These are phyloP conservation scores for Vigna hirtella DNA, from an alignment of 306 rosid species.

Conservation along the genomic window DNA sequence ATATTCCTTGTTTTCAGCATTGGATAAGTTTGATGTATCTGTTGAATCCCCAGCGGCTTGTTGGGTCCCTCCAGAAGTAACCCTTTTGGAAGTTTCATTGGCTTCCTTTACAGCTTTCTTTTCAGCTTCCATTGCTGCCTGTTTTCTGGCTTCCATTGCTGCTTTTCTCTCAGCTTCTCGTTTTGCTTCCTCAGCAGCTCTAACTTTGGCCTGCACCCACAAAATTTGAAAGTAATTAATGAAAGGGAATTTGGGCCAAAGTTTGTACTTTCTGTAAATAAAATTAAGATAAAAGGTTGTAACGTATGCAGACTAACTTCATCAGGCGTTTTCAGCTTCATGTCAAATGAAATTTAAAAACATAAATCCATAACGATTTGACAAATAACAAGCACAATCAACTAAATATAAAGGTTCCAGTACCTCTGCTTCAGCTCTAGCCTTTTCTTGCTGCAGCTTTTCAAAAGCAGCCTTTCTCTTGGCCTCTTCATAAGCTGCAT, in stretches of 20 bases:
- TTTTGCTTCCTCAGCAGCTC: slow-evolving; percentile 74
- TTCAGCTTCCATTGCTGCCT: slow-evolving; percentile 74
- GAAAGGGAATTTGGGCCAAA: slow-evolving; percentile 21
- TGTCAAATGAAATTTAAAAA: slow-evolving; percentile 33
- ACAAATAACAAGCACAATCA: slow-evolving; percentile 26
- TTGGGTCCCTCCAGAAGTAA: slow-evolving; percentile 49
- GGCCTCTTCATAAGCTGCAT: slow-evolving; percentile 90
- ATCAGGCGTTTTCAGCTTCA: slow-evolving; percentile 18
- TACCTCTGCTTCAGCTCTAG: slow-evolving; percentile 88
- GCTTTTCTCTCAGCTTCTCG: slow-evolving; percentile 81
- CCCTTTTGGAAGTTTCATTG: slow-evolving; percentile 50
- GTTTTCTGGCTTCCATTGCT: slow-evolving; percentile 63
- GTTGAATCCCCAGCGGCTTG: slow-evolving; percentile 39
- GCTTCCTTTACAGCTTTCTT: slow-evolving; percentile 59
- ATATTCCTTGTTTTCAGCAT: slow-evolving; percentile 48
- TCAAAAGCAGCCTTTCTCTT: slow-evolving; percentile 88
- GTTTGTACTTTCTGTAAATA: slow-evolving; percentile 31
- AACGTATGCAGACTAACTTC: neutral
- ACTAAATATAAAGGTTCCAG: slow-evolving; percentile 37
- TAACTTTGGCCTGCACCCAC: slow-evolving; percentile 67
- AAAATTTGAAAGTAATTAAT: slow-evolving; percentile 40
- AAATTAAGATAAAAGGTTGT: slow-evolving; percentile 17
- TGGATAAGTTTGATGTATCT: slow-evolving; percentile 44
- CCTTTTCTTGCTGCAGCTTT: slow-evolving; percentile 79
- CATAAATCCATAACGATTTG: slow-evolving; percentile 9